Base-by-base conservation (phyloP, 106 monocot genomes). In the Vanilla planifolia region DNA sequence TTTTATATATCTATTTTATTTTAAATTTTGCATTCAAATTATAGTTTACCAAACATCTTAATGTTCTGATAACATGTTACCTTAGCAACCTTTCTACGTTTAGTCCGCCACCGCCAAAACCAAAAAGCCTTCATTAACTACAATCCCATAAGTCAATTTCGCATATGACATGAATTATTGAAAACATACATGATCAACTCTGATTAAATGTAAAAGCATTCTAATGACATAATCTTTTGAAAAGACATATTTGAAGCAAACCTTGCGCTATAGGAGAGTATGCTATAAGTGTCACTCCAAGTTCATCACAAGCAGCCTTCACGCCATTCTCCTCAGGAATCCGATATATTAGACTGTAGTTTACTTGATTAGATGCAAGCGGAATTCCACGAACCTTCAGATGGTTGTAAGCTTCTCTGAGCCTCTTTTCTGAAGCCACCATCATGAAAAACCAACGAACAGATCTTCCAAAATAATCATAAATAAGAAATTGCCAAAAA, bases 241-340 rank as follows among this genome's bases (percentile, higher is more conserved):
- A 5, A 37, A 6, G 10, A 37, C 10, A 6, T 37, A 37, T 10
- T 33, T 5, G 19, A 39, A 52, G 7, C 41, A 42, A 16, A 70
- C 70, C 98, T 92, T 98, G 98, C 47, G 92, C 91, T 25, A 98
- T 98, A 9, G 98, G 98, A 51, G 92, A 92, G 71, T 98, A 98
- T 41, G 98, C 98, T 42, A 98, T 98, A 69, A 98, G 68, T 73
- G 98, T 88, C 59, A 98, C 69, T 27, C 91, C 88, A 5, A 92
- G 76, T 70, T 98, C 98, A 76, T 98, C 85, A 44, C 98, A 98
- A 44, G 98, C 59, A 26, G 98, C 75, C 64, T 92, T 92, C 35
- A 98, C 98, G 24, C 98, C 92, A 73, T 98, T 98, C 55, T 78
- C 74, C 70, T 98, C 98, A 3, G 98, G 98, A 62, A 71, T 25